Conservation (phyloP, 106 monocot species). For the Apostasia shenzhenica region DNA sequence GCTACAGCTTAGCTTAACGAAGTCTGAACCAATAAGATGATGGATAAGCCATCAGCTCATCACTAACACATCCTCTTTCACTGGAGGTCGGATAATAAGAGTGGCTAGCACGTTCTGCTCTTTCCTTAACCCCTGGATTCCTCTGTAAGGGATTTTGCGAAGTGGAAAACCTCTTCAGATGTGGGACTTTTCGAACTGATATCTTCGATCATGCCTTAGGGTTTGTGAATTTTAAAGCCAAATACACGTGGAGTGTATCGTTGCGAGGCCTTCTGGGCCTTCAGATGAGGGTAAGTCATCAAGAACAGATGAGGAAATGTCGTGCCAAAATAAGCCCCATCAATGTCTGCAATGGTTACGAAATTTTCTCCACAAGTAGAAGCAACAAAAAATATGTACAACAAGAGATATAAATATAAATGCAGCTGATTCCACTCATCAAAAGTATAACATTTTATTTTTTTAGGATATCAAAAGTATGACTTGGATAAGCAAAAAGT, state of each 20-base stretch:
- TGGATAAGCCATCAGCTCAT: too few relatives aligned
- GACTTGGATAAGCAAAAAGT: too few relatives aligned
- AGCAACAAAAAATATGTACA: background rate
- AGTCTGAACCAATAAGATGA: too few relatives aligned
- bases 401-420: too few relatives aligned
- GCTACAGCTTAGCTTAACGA: too few relatives aligned
- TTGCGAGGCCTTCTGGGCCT: constrained; percentile 15
- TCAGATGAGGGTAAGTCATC: constrained; percentile 9
- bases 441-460: too few relatives aligned
- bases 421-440: too few relatives aligned
- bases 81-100: too few relatives aligned
- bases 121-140: too few relatives aligned
- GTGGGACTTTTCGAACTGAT: background rate
- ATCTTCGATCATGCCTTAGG: background rate
- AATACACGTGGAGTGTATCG: constrained; percentile 16
- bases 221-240: constrained; percentile 16
- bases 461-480: too few relatives aligned
- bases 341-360: constrained; percentile 4
- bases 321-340: constrained; percentile 16
- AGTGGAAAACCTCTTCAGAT: background rate
- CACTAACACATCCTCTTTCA: too few relatives aligned
- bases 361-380: background rate
- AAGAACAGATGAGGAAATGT: constrained; percentile 18
- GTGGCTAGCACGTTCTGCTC: too few relatives aligned
- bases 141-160: background rate